A percentile compares a stretch with the other conserved stretches of the same genome.
These are phyloP conservation scores for Trichoderma gamsii DNA, from an alignment of 495 filamentous ascomycete species.

Conservation along the genomic window DNA sequence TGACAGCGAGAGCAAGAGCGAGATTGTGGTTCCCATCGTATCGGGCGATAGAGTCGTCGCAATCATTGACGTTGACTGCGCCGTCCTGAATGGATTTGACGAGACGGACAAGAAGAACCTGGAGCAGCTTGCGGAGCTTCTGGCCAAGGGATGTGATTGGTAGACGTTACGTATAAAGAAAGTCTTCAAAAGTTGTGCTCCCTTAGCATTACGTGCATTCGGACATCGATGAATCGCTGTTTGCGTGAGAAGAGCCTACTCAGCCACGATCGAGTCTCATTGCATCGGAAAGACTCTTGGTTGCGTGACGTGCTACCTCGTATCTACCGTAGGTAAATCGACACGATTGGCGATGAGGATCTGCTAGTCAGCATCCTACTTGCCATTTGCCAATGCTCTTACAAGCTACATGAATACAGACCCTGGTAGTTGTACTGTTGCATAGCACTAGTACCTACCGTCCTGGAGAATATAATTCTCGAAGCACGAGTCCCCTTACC, in stretches of 20 bases:
- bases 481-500: not conserved
- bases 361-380: not conserved
- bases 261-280: not conserved
- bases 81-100: constrained; percentile 65
- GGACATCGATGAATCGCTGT: not conserved
- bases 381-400: too few species aligned
- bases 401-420: too few species aligned
- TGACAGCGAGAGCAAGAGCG: constrained; percentile 73
- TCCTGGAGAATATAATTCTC: not conserved
- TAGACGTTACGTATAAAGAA: constrained; percentile 23
- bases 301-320: not conserved
- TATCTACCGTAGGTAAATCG: not conserved
- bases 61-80: constrained; percentile 87
- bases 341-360: not conserved
- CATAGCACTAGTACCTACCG: too few species aligned
- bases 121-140: constrained; percentile 60
- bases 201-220: not conserved
- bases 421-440: too few species aligned
- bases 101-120: constrained; percentile 62
- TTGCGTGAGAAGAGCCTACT: not conserved
- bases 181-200: too few species aligned
- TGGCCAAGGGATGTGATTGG: constrained; percentile 71
- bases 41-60: constrained; percentile 54
- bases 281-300: not conserved
- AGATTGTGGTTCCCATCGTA: constrained; percentile 85